These are phyloP conservation scores for Pseudoscleropodium purum DNA, from an alignment of 225 moss, liverwort and hornwort genomes.

Conservation along the genomic window DNA sequence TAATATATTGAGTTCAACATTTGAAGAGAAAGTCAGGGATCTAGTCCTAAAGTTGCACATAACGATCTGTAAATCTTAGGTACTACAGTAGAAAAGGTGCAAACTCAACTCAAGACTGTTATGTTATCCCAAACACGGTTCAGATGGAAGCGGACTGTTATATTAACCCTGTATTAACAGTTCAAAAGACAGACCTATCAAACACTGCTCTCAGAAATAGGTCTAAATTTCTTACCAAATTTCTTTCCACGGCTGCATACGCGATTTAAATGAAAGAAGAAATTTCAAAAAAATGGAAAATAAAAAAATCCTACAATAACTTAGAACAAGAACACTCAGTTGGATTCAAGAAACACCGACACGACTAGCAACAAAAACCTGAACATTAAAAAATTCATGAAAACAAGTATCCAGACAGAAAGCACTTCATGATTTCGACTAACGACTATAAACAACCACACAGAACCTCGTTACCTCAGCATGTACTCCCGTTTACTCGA, in stretches of 20 bases:
- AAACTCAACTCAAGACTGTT: not conserved
- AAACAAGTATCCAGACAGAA: not conserved
- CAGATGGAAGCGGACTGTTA: not conserved
- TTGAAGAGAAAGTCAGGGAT: not conserved
- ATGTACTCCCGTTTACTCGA: not conserved
- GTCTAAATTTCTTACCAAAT: too few relatives aligned
- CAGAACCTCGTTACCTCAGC: not conserved
- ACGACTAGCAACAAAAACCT: not conserved
- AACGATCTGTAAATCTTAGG: not conserved
- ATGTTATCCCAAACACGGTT: not conserved
- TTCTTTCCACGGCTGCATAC: not conserved
- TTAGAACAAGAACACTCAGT: not conserved
- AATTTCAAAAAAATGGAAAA: not conserved
- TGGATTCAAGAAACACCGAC: not conserved
- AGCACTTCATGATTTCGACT: not conserved
- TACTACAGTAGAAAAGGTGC: not conserved
- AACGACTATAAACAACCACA: not conserved
- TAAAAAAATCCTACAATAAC: too few relatives aligned
- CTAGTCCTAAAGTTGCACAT: not conserved
- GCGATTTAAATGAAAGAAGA: not conserved
- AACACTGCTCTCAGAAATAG: not conserved
- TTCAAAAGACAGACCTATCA: not conserved
- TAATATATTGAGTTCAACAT: not conserved
- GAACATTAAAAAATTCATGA: not conserved
- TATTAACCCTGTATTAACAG: not conserved